Evolutionary conservation across 2,329 filamentous ascomycete species (phyloP).

Genomic region (Cercospora brassicicola): DNA sequence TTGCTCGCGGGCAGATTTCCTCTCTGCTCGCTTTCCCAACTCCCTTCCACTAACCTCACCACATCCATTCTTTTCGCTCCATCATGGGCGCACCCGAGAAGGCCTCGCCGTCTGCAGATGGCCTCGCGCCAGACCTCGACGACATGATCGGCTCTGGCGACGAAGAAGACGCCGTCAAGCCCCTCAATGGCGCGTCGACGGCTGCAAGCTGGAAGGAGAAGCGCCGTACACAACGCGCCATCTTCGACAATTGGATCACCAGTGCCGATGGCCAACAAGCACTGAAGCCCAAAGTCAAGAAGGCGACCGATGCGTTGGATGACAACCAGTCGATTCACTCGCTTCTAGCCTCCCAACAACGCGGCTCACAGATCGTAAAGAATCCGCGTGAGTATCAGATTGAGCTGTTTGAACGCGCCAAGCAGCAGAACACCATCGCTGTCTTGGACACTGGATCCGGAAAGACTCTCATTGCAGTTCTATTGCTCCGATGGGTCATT

Average conservation of each 20-base stretch:
- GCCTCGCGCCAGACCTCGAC: not conserved
- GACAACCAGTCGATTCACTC: slow-evolving; percentile 55
- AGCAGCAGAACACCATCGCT: slow-evolving; percentile 81
- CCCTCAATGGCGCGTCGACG: slow-evolving; percentile 6
- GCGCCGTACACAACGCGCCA: slow-evolving; percentile 44
- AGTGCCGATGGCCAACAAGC: slow-evolving; percentile 47
- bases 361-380: slow-evolving; percentile 61
- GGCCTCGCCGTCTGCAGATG: not conserved
- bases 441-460: slow-evolving; percentile 94
- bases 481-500: slow-evolving; percentile 75
- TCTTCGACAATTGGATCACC: slow-evolving; percentile 46
- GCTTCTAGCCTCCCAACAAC: slow-evolving; percentile 55
- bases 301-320: slow-evolving; percentile 40
- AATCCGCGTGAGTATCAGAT: slow-evolving; percentile 86
- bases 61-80: not conserved
- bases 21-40: slow-evolving; percentile 7
- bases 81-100: slow-evolving; percentile 20
- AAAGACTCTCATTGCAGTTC: slow-evolving; percentile 92
- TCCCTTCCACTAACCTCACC: slow-evolving; percentile 4
- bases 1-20: not conserved
- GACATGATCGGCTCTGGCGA: slow-evolving; percentile 26
- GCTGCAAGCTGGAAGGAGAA: slow-evolving; percentile 40
- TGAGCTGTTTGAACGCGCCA: slow-evolving; percentile 86
- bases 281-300: slow-evolving; percentile 42
- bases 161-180: slow-evolving; percentile 22